These are phyloP conservation scores for Fusarium duplospermum DNA, from an alignment of 2,329 filamentous ascomycete genomes.

Conservation along the genomic window DNA sequence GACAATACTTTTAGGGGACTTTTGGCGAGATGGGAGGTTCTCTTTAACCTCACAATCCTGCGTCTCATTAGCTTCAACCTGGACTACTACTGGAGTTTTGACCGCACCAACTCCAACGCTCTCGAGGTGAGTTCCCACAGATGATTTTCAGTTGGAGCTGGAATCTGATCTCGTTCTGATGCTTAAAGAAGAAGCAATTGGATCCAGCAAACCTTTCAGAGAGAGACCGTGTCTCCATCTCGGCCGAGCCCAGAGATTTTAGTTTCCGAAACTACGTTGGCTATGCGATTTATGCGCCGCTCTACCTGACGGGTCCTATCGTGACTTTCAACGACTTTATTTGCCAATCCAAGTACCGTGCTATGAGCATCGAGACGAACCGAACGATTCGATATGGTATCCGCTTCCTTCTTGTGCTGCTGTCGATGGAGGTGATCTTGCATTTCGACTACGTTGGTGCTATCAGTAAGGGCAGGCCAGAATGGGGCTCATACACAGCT, in stretches of 20 bases:
- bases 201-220: slow-evolving; percentile 90
- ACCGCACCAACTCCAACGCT: slow-evolving; percentile 71
- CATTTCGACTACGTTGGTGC: slow-evolving; percentile 95
- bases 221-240: slow-evolving; percentile 82
- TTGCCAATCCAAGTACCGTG: slow-evolving; percentile 80
- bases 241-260: slow-evolving; percentile 78
- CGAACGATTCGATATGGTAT: slow-evolving; percentile 85
- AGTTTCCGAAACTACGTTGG: slow-evolving; percentile 88
- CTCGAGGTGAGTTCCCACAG: slow-evolving; percentile 77
- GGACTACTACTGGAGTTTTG: slow-evolving; percentile 93
- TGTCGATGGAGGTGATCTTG: slow-evolving; percentile 90
- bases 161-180: slow-evolving; percentile 63
- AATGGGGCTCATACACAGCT: slow-evolving; percentile 86
- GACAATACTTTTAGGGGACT: slow-evolving; percentile 81
- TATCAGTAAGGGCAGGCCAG: slow-evolving; percentile 83
- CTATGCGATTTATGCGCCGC: slow-evolving; percentile 89
- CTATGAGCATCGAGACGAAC: slow-evolving; percentile 74
- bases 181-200: slow-evolving; percentile 94
- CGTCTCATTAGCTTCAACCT: slow-evolving; percentile 96
- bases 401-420: slow-evolving; percentile 81
- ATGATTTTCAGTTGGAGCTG: slow-evolving; percentile 12
- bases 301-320: slow-evolving; percentile 94
- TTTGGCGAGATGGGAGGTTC: slow-evolving; percentile 93
- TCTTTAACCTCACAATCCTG: slow-evolving; percentile 95
- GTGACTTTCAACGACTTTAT: slow-evolving; percentile 99